Conservation (phyloP, 2,329 filamentous ascomycete genomes). For the Alternaria sp. region DNA sequence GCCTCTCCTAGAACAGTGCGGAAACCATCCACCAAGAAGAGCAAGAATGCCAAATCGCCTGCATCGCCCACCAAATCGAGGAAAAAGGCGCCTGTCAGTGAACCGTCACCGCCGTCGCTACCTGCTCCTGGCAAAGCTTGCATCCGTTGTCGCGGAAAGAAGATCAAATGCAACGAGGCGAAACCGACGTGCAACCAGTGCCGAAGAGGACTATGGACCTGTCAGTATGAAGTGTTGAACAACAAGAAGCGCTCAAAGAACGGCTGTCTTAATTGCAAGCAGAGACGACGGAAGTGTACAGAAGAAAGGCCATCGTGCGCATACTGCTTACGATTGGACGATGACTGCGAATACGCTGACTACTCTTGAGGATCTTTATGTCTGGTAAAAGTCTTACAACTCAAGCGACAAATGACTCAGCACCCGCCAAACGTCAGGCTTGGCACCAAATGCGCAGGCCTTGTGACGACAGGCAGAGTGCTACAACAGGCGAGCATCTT, state of each 20-base stretch:
- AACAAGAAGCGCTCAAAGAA: slow-evolving; percentile 36
- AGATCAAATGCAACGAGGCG: slow-evolving; percentile 40
- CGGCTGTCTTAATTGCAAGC: slow-evolving; percentile 39
- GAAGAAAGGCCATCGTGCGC: slow-evolving; percentile 40
- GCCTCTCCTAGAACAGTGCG: slow-evolving; percentile 5
- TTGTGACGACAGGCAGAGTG: neutral
- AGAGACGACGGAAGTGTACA: slow-evolving; percentile 39
- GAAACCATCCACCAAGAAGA: slow-evolving; percentile 21
- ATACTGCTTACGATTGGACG: slow-evolving; percentile 36
- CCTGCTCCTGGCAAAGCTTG: slow-evolving; percentile 25
- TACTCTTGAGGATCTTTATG: slow-evolving; percentile 15
- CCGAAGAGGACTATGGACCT: slow-evolving; percentile 34
- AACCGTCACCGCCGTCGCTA: slow-evolving; percentile 11
- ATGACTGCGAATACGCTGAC: slow-evolving; percentile 36
- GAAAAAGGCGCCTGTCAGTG: slow-evolving; percentile 13
- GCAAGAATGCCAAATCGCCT: slow-evolving; percentile 22
- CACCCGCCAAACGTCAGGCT: neutral
- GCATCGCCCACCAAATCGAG: slow-evolving; percentile 20
- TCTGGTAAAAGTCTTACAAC: neutral
- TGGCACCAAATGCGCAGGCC: neutral
- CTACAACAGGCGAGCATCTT: neutral
- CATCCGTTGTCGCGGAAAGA: slow-evolving; percentile 33
- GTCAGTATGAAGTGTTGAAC: slow-evolving; percentile 29
- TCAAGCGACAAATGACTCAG: neutral
- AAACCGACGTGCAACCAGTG: slow-evolving; percentile 43